Evolutionary conservation across 2,329 filamentous ascomycete genomes (phyloP).

Genomic region (Neocucurbitaria cava): DNA sequence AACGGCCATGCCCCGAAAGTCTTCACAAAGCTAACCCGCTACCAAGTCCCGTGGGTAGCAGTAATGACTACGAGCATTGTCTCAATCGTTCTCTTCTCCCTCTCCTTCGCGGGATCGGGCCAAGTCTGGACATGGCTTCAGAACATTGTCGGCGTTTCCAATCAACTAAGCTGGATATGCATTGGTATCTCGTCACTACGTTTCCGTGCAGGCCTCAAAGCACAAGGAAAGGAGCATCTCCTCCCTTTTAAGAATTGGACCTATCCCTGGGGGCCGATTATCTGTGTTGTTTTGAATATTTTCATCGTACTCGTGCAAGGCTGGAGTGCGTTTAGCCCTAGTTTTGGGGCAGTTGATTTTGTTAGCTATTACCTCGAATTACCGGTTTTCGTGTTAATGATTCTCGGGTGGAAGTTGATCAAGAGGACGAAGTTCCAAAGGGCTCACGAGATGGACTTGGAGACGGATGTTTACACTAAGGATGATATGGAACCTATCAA

Average conservation of each 20-base stretch:
- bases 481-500: constrained; percentile 36
- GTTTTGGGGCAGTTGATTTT: constrained; percentile 55
- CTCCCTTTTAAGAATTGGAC: constrained; percentile 65
- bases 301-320: constrained; percentile 42
- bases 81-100: constrained; percentile 50
- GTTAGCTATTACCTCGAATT: constrained; percentile 58
- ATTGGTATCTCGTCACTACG: constrained; percentile 65
- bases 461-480: constrained; percentile 41
- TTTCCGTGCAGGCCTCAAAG: constrained; percentile 56
- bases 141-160: constrained; percentile 68
- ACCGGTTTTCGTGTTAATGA: constrained; percentile 39
- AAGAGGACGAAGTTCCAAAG: constrained; percentile 38
- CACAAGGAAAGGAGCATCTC: constrained; percentile 57
- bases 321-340: constrained; percentile 61
- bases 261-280: constrained; percentile 60
- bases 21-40: constrained; percentile 61
- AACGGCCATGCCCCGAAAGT: constrained; percentile 74
- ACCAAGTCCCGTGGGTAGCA: constrained; percentile 50
- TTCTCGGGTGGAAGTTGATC: constrained; percentile 36
- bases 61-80: constrained; percentile 48
- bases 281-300: constrained; percentile 33
- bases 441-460: constrained; percentile 37
- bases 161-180: constrained; percentile 61
- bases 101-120: constrained; percentile 51
- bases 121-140: constrained; percentile 67